phyloP scores from a whole-genome alignment of 371 early-diverging fungal species.

The Chytridiales sp. region DNA sequence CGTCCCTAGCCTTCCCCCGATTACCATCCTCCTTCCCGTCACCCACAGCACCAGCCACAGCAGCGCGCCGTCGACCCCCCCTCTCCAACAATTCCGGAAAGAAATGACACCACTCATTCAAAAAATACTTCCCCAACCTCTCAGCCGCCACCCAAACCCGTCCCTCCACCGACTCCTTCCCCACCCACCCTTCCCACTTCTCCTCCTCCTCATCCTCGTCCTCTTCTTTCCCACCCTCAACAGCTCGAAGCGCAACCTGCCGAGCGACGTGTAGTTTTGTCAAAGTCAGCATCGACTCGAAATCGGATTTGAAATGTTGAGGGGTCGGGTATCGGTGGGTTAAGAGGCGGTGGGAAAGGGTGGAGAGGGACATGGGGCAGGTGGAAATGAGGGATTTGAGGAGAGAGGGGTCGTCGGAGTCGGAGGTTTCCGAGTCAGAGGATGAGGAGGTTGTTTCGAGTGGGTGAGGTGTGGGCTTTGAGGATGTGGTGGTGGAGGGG shows the following conservation, averaged over 20 bases:
- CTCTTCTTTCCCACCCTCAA: not conserved
- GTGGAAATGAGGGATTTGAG: too few species aligned
- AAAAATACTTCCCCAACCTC: slow-evolving; percentile 15
- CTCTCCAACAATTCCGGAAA: slow-evolving; percentile 17
- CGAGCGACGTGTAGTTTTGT: too few species aligned
- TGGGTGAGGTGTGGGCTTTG: too few species aligned
- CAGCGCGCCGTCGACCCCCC: not conserved
- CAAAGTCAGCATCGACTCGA: slow-evolving; percentile 17
- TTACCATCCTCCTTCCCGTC: not conserved
- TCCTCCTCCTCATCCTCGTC: not conserved
- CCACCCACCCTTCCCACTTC: too few species aligned
- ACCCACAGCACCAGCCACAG: not conserved
- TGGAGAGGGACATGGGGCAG: too few species aligned
- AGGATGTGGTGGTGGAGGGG: not conserved
- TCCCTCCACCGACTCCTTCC: too few species aligned
- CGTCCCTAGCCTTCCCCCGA: not conserved
- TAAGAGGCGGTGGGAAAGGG: too few species aligned
- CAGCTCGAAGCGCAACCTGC: too few species aligned
- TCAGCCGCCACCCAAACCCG: not conserved
- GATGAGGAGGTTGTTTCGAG: slow-evolving; percentile 6
- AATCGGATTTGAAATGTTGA: slow-evolving; percentile 11
- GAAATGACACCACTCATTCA: slow-evolving; percentile 21
- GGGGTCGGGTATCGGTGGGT: too few species aligned
- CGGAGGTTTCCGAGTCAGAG: not conserved
- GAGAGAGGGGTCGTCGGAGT: not conserved